Evolutionary conservation across 1,284 basidiomycete genomes (phyloP).

Genomic region (Puccinia polysora): DNA sequence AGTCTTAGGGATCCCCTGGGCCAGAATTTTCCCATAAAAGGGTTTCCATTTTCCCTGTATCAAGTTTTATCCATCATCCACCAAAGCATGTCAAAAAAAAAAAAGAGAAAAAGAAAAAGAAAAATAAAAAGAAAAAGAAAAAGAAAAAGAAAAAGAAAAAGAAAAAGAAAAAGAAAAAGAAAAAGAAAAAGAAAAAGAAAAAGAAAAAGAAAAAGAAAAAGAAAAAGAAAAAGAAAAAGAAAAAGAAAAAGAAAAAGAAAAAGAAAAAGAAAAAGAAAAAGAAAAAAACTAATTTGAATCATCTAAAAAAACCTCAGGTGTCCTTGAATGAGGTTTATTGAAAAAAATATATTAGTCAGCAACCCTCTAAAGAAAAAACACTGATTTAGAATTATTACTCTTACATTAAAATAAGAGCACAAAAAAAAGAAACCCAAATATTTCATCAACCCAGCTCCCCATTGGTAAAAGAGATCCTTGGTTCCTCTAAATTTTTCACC

Average conservation of each 20-base stretch:
- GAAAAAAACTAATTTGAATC: neutral
- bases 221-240: neutral
- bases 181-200: neutral
- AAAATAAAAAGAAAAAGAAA: neutral
- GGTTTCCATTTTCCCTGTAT: no score
- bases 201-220: neutral
- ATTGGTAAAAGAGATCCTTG: no score
- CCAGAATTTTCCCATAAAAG: no score
- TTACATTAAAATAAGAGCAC: no score
- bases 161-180: neutral
- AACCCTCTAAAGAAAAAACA: neutral
- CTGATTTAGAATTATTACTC: no score
- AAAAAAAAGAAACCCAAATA: no score
- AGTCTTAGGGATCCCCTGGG: no score
- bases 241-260: neutral
- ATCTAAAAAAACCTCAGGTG: neutral
- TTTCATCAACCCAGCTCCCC: no score
- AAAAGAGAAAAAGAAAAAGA: neutral
- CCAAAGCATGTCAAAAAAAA: no score
- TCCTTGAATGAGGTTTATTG: neutral
- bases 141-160: neutral
- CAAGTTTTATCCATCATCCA: no score
- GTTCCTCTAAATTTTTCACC: no score
- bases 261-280: neutral
- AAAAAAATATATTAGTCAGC: neutral